Conservation (phyloP, 805 yeast species). For the Lachancea quebecensis region DNA sequence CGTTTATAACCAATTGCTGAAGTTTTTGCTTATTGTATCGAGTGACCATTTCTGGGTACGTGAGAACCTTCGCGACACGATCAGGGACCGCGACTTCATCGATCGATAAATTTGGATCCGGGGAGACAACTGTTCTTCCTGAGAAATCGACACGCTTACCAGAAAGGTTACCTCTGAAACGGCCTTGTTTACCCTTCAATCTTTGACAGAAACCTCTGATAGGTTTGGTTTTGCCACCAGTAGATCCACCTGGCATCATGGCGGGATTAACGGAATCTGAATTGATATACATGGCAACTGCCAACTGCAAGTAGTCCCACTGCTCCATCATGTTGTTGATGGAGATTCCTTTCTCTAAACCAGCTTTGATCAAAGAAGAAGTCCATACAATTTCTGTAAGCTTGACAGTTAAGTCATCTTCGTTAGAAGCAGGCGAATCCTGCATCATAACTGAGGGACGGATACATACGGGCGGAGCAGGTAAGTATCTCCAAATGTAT, state of each 20-base stretch:
- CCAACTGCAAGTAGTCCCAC: constrained; percentile 94
- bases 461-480: constrained; percentile 98
- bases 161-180: constrained; percentile 95
- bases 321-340: constrained; percentile 94
- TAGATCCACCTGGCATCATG: constrained; percentile 58
- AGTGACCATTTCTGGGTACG: constrained; percentile 93
- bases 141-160: constrained; percentile 99
- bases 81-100: constrained; percentile 99
- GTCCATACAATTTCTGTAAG: constrained; percentile 96
- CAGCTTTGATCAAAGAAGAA: constrained; percentile 87
- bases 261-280: constrained; percentile 88
- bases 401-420: constrained; percentile 94
- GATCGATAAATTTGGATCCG: constrained; percentile 90
- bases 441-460: constrained; percentile 95
- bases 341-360: constrained; percentile 90
- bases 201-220: constrained; percentile 96
- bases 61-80: constrained; percentile 87
- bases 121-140: constrained; percentile 96
- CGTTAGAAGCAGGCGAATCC: constrained; percentile 83
- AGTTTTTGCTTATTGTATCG: constrained; percentile 76
- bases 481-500: constrained; percentile 93
- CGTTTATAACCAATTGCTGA: constrained; percentile 66
- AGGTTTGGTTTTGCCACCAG: constrained; percentile 52
- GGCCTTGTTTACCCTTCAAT: constrained; percentile 96
- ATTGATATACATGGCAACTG: constrained; percentile 95